Conservation (phyloP, 371 early-diverging fungal species). For the Mucor indicus region DNA sequence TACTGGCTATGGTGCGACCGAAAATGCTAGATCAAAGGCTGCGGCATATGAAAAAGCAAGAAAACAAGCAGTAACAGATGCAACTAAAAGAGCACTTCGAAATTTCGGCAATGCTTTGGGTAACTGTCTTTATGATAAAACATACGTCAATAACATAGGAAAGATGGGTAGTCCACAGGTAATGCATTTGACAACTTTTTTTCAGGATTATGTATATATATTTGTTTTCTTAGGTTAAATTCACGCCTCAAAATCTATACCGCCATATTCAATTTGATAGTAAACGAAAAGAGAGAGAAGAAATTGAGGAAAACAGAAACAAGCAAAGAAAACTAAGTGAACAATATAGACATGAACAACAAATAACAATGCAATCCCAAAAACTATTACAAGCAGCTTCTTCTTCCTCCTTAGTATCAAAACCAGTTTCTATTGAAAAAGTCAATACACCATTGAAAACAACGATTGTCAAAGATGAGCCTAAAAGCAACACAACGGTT, state of each 20-base stretch:
- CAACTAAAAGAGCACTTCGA: constrained; percentile 89
- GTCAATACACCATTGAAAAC: too few species aligned
- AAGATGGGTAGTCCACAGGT: constrained; percentile 31
- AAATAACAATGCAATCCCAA: not conserved
- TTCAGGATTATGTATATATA: too few species aligned
- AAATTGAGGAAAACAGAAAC: not conserved
- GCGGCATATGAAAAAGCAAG: constrained; percentile 92
- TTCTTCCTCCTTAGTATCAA: too few species aligned
- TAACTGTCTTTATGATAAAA: constrained; percentile 95
- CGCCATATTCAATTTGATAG: constrained; percentile 24
- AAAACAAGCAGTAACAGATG: constrained; percentile 98
- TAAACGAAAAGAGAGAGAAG: not conserved
- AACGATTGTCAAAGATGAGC: too few species aligned
- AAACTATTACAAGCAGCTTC: not conserved
- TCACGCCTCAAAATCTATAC: constrained; percentile 19
- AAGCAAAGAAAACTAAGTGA: not conserved
- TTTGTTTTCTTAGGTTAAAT: constrained; percentile 26
- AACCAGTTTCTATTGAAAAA: too few species aligned
- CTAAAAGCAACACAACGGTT: not conserved
- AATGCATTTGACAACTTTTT: too few species aligned
- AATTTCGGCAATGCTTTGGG: constrained; percentile 95
- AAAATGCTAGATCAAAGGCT: constrained; percentile 81
- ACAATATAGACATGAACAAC: not conserved
- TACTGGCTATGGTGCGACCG: constrained; percentile 53
- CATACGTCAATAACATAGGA: constrained; percentile 63